Conservation (phyloP, 148 eudicot species). For the Hydrangea macrophylla region DNA sequence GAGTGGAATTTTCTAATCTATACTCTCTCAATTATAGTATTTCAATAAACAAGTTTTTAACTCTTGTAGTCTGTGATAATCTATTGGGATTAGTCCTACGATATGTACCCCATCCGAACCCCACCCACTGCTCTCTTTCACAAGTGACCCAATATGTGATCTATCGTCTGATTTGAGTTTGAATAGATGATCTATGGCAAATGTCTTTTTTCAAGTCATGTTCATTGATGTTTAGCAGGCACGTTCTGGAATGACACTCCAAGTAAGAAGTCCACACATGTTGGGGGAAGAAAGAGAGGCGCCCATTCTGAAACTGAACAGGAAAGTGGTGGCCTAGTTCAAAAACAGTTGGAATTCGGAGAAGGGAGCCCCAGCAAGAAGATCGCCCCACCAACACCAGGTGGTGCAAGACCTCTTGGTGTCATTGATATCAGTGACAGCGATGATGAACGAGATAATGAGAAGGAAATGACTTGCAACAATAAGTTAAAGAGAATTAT, state of each 20-base stretch:
- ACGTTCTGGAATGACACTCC: conserved; percentile 13
- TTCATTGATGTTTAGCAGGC: conserved; percentile 3
- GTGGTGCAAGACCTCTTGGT: conserved; percentile 22
- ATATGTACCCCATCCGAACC: too few species aligned
- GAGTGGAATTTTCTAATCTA: too few species aligned
- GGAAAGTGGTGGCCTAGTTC: conserved; percentile 18
- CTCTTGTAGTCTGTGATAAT: neutral
- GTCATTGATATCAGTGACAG: conserved; percentile 41
- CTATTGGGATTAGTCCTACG: neutral
- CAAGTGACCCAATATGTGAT: neutral
- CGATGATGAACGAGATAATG: conserved; percentile 40
- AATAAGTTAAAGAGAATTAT: conserved; percentile 3
- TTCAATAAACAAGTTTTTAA: too few species aligned
- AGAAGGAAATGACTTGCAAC: conserved; percentile 11
- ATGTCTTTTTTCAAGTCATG: neutral
- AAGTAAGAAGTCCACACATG: conserved; percentile 1
- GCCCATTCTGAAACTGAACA: neutral
- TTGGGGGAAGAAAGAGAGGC: conserved; percentile 11
- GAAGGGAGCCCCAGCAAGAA: conserved; percentile 28
- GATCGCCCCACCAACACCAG: conserved; percentile 62
- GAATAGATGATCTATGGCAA: neutral
- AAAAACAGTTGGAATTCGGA: conserved; percentile 36
- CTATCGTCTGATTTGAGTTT: neutral
- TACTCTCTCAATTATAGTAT: too few species aligned
- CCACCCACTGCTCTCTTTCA: too few species aligned